A percentile compares a stretch with the other conserved stretches of the same genome.
Evolutionary conservation across 129 eudicot species (phyloP).

Genomic region (Solidago caesia): DNA sequence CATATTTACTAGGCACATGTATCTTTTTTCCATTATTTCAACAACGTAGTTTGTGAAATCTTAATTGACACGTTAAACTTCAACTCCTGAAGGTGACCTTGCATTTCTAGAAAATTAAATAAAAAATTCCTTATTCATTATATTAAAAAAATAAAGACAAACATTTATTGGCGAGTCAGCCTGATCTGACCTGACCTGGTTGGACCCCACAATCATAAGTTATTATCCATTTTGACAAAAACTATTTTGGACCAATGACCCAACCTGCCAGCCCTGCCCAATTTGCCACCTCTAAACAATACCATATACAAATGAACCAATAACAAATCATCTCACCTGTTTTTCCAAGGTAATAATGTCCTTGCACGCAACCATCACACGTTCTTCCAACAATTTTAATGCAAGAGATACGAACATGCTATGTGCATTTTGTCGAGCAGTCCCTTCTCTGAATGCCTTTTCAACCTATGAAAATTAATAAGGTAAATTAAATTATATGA

Average conservation of each 20-base stretch:
- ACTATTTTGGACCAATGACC: background rate
- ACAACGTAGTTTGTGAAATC: too few relatives aligned
- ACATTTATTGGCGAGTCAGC: background rate
- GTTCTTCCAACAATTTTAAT: slow-evolving; percentile 83
- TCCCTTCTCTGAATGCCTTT: slow-evolving; percentile 98
- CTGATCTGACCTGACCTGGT: background rate
- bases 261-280: background rate
- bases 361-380: slow-evolving; percentile 88
- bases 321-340: slow-evolving; percentile 48
- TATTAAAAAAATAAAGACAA: too few relatives aligned
- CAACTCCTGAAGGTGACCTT: too few relatives aligned
- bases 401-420: slow-evolving; percentile 95
- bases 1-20: too few relatives aligned
- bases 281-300: background rate
- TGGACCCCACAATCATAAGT: background rate
- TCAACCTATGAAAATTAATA: slow-evolving; percentile 63
- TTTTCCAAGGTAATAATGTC: slow-evolving; percentile 88
- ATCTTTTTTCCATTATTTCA: too few relatives aligned
- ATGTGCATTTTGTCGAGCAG: slow-evolving; percentile 98
- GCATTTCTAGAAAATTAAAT: too few relatives aligned
- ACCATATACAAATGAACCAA: background rate
- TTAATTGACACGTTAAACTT: too few relatives aligned
- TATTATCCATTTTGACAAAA: background rate
- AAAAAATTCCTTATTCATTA: too few relatives aligned
- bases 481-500: background rate